phyloP scores from a whole-genome alignment of 805 yeast genomes.

The Cyberlindnera misumaiensis region DNA sequence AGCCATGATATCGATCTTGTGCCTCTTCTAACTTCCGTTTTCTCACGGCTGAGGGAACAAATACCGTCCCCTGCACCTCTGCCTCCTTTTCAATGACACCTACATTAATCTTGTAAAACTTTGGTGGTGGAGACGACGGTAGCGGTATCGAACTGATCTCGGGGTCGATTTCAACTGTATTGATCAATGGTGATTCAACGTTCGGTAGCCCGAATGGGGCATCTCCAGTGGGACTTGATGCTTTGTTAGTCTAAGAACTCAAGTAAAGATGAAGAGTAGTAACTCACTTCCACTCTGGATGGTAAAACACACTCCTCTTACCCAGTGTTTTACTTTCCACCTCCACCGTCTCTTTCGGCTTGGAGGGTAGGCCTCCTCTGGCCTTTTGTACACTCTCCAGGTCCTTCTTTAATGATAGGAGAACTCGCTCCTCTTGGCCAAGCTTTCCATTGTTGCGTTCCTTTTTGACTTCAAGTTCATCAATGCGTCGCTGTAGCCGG shows the following conservation, averaged over 20 bases:
- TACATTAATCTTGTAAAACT: slow-evolving; percentile 13
- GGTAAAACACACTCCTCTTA: slow-evolving; percentile 47
- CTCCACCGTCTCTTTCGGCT: neutral
- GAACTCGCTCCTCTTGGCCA: slow-evolving; percentile 27
- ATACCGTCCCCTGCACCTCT: neutral
- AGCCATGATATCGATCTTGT: neutral
- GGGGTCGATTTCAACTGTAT: slow-evolving; percentile 13
- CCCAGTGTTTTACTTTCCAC: slow-evolving; percentile 30
- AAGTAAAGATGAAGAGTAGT: neutral
- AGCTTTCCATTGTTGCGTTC: slow-evolving; percentile 30
- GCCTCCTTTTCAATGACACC: slow-evolving; percentile 5
- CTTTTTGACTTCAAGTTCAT: slow-evolving; percentile 22
- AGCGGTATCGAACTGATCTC: slow-evolving; percentile 23
- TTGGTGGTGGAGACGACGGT: slow-evolving; percentile 21
- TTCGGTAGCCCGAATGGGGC: slow-evolving; percentile 9
- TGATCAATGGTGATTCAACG: slow-evolving; percentile 3
- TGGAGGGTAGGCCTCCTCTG: slow-evolving; percentile 7
- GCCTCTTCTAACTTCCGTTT: slow-evolving; percentile 1
- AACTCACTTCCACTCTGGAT: slow-evolving; percentile 49
- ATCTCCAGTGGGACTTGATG: slow-evolving; percentile 1
- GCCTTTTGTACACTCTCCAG: slow-evolving; percentile 31
- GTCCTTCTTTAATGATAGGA: slow-evolving; percentile 32
- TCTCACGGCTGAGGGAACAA: slow-evolving; percentile 7
- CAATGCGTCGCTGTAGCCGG: slow-evolving; percentile 15
- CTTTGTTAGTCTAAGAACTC: neutral